These are phyloP conservation scores for Xanthoceras sorbifolium DNA, from an alignment of 345 rosid species.

Conservation along the genomic window DNA sequence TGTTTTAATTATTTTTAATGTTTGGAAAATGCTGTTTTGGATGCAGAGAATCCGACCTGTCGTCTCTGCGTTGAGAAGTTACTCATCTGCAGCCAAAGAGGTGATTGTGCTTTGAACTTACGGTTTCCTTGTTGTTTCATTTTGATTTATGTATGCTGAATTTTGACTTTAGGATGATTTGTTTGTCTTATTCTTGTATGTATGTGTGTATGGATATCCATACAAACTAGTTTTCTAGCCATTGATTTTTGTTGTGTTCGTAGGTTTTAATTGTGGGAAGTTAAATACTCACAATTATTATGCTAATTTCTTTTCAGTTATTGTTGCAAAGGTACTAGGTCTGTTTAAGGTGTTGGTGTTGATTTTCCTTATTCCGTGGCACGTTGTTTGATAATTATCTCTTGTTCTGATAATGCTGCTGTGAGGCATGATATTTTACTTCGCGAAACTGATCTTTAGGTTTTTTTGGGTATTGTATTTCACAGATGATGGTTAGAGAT, in stretches of 20 bases:
- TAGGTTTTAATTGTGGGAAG: neutral
- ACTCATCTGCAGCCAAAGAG: constrained; percentile 71
- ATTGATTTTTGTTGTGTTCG: neutral
- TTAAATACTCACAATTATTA: neutral
- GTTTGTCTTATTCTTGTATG: neutral
- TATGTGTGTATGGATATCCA: neutral
- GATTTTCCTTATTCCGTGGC: neutral
- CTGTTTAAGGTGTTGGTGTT: neutral
- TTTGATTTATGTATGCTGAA: neutral
- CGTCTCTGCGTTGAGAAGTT: constrained; percentile 47
- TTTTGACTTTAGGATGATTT: neutral
- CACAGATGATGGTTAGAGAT: constrained; percentile 78
- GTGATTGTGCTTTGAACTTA: constrained; percentile 25
- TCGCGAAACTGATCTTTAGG: neutral
- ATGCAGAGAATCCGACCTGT: constrained; percentile 55
- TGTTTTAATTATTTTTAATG: neutral
- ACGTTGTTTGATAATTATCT: neutral
- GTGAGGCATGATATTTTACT: neutral
- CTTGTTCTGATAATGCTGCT: neutral
- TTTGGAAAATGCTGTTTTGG: neutral
- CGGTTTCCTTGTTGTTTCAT: neutral
- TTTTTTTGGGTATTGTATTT: neutral
- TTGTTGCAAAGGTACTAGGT: neutral
- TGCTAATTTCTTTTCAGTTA: neutral
- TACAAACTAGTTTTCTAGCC: neutral